A percentile compares a stretch with the other conserved stretches of the same genome.
Conservation (phyloP, 495 filamentous ascomycete genomes). For the Podospora appendiculata region DNA sequence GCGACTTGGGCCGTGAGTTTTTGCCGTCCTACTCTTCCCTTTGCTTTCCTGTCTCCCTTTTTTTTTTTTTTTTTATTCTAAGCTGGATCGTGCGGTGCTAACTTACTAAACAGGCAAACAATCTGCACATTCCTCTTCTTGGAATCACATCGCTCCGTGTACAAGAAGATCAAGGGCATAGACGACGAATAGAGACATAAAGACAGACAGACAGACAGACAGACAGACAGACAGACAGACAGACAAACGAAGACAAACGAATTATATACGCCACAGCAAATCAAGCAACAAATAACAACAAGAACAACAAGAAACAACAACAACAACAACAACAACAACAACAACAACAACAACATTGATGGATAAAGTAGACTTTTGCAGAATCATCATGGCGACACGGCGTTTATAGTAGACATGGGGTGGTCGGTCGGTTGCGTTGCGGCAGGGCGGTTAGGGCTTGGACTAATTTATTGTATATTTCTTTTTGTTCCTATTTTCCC, state of each 20-base stretch:
- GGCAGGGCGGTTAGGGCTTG: no score
- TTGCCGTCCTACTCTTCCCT: neutral
- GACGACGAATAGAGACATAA: constrained; percentile 23
- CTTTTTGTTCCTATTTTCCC: neutral
- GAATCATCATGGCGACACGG: no score
- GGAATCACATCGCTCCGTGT: constrained; percentile 79
- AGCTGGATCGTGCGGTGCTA: neutral
- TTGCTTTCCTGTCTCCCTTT: neutral
- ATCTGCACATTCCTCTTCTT: constrained; percentile 93
- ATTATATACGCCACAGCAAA: no score
- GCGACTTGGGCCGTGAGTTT: constrained; percentile 60
- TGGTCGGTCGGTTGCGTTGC: no score
- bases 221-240: neutral
- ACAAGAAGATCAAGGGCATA: constrained; percentile 43
- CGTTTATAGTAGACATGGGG: no score
- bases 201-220: constrained; percentile 13
- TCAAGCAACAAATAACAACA: no score
- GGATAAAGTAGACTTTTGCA: no score
- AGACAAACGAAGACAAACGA: neutral
- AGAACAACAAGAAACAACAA: no score
- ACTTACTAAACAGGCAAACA: constrained; percentile 54
- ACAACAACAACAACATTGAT: no score
- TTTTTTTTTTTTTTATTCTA: no score
- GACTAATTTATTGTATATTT: neutral
- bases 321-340: no score